Percentiles rank a stretch among this genome's conserved stretches.
phyloP scores from a whole-genome alignment of 164 flowering plant genomes.

The Cinnamomum chago region DNA sequence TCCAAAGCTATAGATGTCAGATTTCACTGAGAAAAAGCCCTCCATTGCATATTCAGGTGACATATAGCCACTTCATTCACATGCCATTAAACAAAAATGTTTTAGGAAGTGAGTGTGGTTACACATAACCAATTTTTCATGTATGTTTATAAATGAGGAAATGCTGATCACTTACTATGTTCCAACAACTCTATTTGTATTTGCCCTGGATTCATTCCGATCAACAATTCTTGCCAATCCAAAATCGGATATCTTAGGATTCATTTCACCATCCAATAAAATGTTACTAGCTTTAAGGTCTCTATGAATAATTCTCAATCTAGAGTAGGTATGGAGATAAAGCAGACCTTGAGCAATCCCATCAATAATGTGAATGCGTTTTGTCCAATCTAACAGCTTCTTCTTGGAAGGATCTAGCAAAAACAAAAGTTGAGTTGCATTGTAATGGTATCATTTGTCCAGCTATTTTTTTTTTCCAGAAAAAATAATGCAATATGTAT shows the following conservation, averaged over 20 bases:
- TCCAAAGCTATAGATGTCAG: neutral
- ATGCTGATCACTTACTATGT: conserved; percentile 18
- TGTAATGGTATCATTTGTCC: neutral
- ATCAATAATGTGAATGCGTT: conserved; percentile 10
- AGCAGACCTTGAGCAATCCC: too few species aligned
- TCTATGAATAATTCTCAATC: too few species aligned
- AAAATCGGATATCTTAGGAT: conserved; percentile 53
- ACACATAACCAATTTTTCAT: neutral
- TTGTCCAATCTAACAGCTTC: conserved; percentile 25
- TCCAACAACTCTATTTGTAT: too few species aligned
- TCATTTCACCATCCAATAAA: conserved; percentile 37
- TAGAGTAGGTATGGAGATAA: too few species aligned
- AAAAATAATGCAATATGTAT: neutral
- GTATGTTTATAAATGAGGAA: neutral
- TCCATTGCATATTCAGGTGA: too few species aligned
- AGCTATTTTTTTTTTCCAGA: neutral
- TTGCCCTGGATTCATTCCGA: neutral
- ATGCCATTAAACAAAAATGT: neutral
- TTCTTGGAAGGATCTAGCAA: conserved; percentile 21
- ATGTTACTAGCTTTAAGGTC: too few species aligned
- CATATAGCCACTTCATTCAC: conserved; percentile 2
- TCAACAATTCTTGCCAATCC: conserved; percentile 38
- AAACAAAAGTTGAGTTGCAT: neutral
- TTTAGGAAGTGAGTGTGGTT: neutral
- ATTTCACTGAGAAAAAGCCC: too few species aligned